A percentile compares a stretch with the other conserved stretches of the same genome.
These are phyloP conservation scores for Prunella vulgaris DNA, from an alignment of 257 asterid genomes.

Conservation along the genomic window DNA sequence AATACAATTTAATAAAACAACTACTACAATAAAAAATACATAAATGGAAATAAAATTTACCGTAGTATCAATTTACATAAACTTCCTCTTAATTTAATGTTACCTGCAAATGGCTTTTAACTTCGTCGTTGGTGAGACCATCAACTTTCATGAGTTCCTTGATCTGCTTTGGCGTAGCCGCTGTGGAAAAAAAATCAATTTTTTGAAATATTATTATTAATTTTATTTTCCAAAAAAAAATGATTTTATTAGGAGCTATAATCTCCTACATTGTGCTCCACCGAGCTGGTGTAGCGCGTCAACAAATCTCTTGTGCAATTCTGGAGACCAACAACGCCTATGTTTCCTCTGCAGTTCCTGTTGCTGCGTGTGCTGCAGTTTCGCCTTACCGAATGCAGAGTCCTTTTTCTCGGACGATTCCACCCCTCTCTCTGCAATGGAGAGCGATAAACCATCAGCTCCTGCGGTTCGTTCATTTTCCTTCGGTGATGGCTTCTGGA, in stretches of 20 bases:
- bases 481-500: conserved; percentile 18
- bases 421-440: conserved; percentile 15
- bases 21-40: too few relatives aligned
- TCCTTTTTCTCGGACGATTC: conserved; percentile 15
- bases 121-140: conserved; percentile 51
- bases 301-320: conserved; percentile 52
- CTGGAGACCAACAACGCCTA: conserved; percentile 72
- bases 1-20: too few relatives aligned
- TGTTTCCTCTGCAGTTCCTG: conserved; percentile 45
- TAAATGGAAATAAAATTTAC: too few relatives aligned
- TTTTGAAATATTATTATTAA: background rate
- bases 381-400: background rate
- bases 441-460: conserved; percentile 27
- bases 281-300: conserved; percentile 57
- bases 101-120: conserved; percentile 55
- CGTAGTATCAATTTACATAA: too few relatives aligned
- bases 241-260: background rate
- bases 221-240: background rate
- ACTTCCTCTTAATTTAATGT: too few relatives aligned
- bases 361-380: conserved; percentile 8
- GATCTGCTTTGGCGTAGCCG: conserved; percentile 47
- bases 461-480: conserved; percentile 16
- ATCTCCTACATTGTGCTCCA: conserved; percentile 46
- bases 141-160: conserved; percentile 45
- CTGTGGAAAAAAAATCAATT: conserved; percentile 15